Base-by-base conservation (phyloP, 805 yeast species). In the Cyberlindnera nakhonratchasimensis region DNA sequence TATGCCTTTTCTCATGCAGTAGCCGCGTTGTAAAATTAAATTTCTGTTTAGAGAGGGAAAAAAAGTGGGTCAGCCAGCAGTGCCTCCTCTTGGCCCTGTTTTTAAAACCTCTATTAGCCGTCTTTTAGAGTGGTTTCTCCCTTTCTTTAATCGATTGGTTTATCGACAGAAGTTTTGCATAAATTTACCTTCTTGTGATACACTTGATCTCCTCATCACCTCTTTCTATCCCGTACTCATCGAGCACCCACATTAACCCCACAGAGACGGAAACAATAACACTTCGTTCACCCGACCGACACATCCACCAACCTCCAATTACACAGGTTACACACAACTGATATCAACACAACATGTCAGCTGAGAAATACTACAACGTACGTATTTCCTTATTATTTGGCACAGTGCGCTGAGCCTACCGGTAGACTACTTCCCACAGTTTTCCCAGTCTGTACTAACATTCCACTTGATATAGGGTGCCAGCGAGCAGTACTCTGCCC, bases 311-410 rank as follows among this genome's bases (percentile, higher is more conserved):
- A 30, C 35, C 7, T 7, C 12, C 20, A 20, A 12, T 22, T 29
- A 34, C 37, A 30, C n/a, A n/a, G n/a, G n/a, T n/a, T n/a, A n/a
- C n/a, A n/a, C n/a, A n/a, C n/a, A n/a, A n/a, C n/a, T n/a, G n/a
- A n/a, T n/a, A n/a, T n/a, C n/a, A n/a, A n/a, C n/a, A n/a, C n/a
- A n/a, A n/a, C n/a, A 57, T 57, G 61, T 57, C 61, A 11, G 60
- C 60, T 20, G 54, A 54, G 26, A 49, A 57, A 34, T 57, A 57
- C 45, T 57, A 57, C 46, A 51, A 51, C 39, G 51, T 40, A 29
- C 32, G 52, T 45, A 3, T 12, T 28, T 14, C 9, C 6, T 6
- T 12, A n/a, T 14, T 14, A 14, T 17, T 29, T n/a, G 16, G 30
- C 9, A 11, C 7, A 9, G 21, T 29, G 7, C 6, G 16, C 30